Evolutionary conservation across 2,329 filamentous ascomycete genomes (phyloP), one percentile per base, ranked within the genome.

Genomic region (Claviceps pazoutovae): DNA sequence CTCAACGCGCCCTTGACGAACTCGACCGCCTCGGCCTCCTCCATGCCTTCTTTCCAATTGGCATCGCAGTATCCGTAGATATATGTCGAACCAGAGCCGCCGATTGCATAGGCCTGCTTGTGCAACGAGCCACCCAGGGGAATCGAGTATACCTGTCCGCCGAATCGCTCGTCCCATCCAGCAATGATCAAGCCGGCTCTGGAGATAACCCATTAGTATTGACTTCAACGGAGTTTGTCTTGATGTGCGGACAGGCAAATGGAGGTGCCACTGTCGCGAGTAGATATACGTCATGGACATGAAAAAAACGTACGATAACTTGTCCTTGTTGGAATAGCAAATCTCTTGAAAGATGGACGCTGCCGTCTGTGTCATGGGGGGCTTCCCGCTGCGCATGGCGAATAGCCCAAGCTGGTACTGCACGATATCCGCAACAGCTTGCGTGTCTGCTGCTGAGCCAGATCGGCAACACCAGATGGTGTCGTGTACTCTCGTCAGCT

Each of bases 381-480:
- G 75, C 73, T 91, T 88, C 66, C 90, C 83, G 69, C 95, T 95
- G 61, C 81, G 81, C 72, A 95, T 87, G 57, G 86, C 84, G 69
- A 95, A 97, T 73, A 96, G 82, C 61, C 88, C 87, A 50, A 98
- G 79, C 68, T 98, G 88, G 70, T 97, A 96, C 66, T 95, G 88
- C 43, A 98, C 93, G 62, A 98, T 96, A 65, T 98, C 93, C 54
- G 93, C 93, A 48, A 98, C 89, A 48, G 93, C 93, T 72, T 98
- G 93, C 54, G 93, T 98, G 66, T 98, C 93, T 59, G 93, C 93
- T 36, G 93, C 93, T 26, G 93, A 98, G 49, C 93, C 93, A 55
- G 93, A 97, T 64, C 93, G 85, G 75, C 93, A 98, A 75, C 93
- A 98, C 93, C 93, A 98, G 71, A 98, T 97, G 54, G 91, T 97